These are phyloP conservation scores for Dendrostoma leiphaemia DNA, from an alignment of 2,329 filamentous ascomycete genomes.

Conservation along the genomic window DNA sequence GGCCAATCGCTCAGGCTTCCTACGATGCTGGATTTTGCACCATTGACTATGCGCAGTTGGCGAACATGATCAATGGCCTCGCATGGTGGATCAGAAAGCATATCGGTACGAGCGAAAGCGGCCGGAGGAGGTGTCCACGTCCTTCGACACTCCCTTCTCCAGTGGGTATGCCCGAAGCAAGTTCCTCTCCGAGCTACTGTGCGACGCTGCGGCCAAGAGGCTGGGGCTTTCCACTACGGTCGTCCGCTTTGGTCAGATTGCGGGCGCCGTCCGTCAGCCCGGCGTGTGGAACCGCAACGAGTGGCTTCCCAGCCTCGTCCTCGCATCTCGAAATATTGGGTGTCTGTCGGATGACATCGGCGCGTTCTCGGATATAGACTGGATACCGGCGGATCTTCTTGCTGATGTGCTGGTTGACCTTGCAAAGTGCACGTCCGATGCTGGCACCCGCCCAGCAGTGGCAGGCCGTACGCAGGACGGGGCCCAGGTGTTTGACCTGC, in stretches of 20 bases:
- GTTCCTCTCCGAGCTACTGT: slow-evolving; percentile 34
- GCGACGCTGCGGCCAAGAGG: slow-evolving; percentile 25
- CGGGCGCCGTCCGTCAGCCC: slow-evolving; percentile 22
- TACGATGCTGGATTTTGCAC: slow-evolving; percentile 1
- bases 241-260: slow-evolving; percentile 34
- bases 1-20: slow-evolving; percentile 25
- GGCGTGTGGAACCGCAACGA: slow-evolving; percentile 3
- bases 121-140: not conserved
- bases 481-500: not conserved
- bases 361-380: not conserved
- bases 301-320: slow-evolving; percentile 7
- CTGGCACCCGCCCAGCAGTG: not conserved
- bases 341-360: slow-evolving; percentile 3
- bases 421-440: not conserved
- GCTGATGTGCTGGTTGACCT: not conserved
- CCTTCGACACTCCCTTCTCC: not conserved
- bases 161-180: slow-evolving; percentile 35
- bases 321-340: not conserved
- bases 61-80: slow-evolving; percentile 31
- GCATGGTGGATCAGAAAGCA: slow-evolving; percentile 33
- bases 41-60: not conserved
- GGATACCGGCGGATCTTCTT: not conserved
- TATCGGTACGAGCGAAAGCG: slow-evolving; percentile 23
- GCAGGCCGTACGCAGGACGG: not conserved
- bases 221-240: slow-evolving; percentile 27